Conservation (phyloP, 2,329 filamentous ascomycete species). For the Alternaria sp. region DNA sequence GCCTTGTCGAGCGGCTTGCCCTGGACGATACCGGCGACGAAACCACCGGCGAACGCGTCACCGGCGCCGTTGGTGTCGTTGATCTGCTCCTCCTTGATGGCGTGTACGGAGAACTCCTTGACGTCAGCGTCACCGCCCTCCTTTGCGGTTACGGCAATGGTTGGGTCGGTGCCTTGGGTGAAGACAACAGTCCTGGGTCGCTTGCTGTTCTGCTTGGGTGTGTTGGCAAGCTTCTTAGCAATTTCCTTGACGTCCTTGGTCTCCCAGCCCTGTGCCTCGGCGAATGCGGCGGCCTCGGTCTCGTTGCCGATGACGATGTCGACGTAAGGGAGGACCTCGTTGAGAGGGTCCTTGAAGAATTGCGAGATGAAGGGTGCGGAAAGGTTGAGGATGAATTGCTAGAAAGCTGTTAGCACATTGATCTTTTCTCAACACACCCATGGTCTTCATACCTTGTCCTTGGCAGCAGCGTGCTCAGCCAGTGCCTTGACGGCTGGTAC, state of each 20-base stretch:
- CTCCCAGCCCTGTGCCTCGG: slow-evolving; percentile 76
- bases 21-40: slow-evolving; percentile 86
- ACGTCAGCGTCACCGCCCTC: slow-evolving; percentile 68
- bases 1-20: slow-evolving; percentile 78
- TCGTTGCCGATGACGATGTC: slow-evolving; percentile 98
- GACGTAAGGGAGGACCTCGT: slow-evolving; percentile 86
- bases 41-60: slow-evolving; percentile 95
- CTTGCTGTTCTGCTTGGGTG: slow-evolving; percentile 90
- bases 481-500: slow-evolving; percentile 88
- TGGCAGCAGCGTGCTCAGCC: slow-evolving; percentile 83
- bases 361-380: slow-evolving; percentile 95
- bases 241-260: slow-evolving; percentile 83
- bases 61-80: slow-evolving; percentile 96
- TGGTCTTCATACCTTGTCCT: slow-evolving; percentile 72
- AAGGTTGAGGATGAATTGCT: slow-evolving; percentile 84
- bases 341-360: slow-evolving; percentile 96
- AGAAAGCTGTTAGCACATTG: slow-evolving; percentile 6
- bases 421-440: slow-evolving; percentile 15
- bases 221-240: slow-evolving; percentile 80
- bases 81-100: slow-evolving; percentile 78
- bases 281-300: slow-evolving; percentile 88
- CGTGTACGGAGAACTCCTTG: slow-evolving; percentile 80
- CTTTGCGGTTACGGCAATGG: slow-evolving; percentile 77
- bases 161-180: slow-evolving; percentile 93
- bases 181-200: slow-evolving; percentile 86